Conservation (phyloP, 2,329 filamentous ascomycete species). For the Emydomyces testavorans region DNA sequence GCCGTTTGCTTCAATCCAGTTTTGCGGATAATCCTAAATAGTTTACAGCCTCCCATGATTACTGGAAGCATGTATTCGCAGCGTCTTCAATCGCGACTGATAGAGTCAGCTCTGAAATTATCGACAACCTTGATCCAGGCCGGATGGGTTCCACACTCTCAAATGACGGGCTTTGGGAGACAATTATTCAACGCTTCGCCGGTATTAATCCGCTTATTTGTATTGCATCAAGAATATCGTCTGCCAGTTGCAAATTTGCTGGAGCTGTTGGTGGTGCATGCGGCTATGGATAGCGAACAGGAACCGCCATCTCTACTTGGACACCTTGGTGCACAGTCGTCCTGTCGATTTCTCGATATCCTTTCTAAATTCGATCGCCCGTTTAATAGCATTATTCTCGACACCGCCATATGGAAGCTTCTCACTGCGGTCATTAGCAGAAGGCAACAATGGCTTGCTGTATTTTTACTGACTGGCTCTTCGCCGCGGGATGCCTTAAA, state of each 20-base stretch:
- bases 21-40: conserved; percentile 55
- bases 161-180: conserved; percentile 57
- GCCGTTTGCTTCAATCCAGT: conserved; percentile 68
- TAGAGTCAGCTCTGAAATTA: conserved; percentile 53
- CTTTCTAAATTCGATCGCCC: conserved; percentile 68
- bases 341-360: conserved; percentile 71
- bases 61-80: conserved; percentile 50
- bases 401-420: conserved; percentile 68
- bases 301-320: conserved; percentile 92
- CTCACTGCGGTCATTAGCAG: conserved; percentile 77
- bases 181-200: conserved; percentile 73
- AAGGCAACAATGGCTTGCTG: conserved; percentile 90
- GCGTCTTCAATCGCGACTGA: conserved; percentile 49
- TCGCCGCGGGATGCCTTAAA: conserved; percentile 67
- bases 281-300: conserved; percentile 48
- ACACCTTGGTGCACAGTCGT: conserved; percentile 69
- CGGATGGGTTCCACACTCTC: conserved; percentile 51
- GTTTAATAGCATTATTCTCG: conserved; percentile 48
- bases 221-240: conserved; percentile 54
- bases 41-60: conserved; percentile 48
- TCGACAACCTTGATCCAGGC: conserved; percentile 59
- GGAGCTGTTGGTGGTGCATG: conserved; percentile 59
- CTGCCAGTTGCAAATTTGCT: conserved; percentile 56
- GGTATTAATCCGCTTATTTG: conserved; percentile 64
- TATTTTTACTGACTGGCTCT: conserved; percentile 79